Conservation (phyloP, 352 stramenopile species). For the Albugo laibachii region DNA sequence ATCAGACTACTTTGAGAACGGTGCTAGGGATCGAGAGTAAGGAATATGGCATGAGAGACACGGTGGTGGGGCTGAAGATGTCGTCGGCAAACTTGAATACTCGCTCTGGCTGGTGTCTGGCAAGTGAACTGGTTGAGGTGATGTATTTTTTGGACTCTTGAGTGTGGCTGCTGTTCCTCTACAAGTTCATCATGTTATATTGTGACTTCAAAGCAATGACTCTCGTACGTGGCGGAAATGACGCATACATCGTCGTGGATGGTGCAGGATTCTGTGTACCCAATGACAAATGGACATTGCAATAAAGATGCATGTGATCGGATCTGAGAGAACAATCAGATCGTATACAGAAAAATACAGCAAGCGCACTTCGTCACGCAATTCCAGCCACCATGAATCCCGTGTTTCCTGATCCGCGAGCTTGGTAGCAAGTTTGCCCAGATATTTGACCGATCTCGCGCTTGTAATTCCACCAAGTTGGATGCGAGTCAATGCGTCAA, state of each 20-base stretch:
- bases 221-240: constrained; percentile 84
- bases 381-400: constrained; percentile 95
- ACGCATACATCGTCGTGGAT: constrained; percentile 96
- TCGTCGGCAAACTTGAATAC: not conserved
- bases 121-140: not conserved
- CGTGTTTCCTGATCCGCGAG: constrained; percentile 93
- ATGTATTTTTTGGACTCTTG: constrained; percentile 39
- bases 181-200: not conserved
- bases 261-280: constrained; percentile 90
- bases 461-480: constrained; percentile 72
- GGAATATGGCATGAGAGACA: constrained; percentile 81
- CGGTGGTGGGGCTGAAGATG: not conserved
- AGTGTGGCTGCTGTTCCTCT: constrained; percentile 61
- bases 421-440: constrained; percentile 86
- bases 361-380: constrained; percentile 84
- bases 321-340: constrained; percentile 28
- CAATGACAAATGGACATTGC: constrained; percentile 91
- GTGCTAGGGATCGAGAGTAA: constrained; percentile 88
- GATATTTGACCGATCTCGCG: constrained; percentile 74
- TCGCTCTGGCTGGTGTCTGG: no score
- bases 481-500: constrained; percentile 60
- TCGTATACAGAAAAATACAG: not conserved
- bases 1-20: constrained; percentile 81
- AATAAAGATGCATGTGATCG: constrained; percentile 89
- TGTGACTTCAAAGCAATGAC: not conserved